A percentile compares a stretch with the other conserved stretches of the same genome.
These are phyloP conservation scores for Rhododendron williamsianum DNA, from an alignment of 148 eudicot genomes.

Conservation along the genomic window DNA sequence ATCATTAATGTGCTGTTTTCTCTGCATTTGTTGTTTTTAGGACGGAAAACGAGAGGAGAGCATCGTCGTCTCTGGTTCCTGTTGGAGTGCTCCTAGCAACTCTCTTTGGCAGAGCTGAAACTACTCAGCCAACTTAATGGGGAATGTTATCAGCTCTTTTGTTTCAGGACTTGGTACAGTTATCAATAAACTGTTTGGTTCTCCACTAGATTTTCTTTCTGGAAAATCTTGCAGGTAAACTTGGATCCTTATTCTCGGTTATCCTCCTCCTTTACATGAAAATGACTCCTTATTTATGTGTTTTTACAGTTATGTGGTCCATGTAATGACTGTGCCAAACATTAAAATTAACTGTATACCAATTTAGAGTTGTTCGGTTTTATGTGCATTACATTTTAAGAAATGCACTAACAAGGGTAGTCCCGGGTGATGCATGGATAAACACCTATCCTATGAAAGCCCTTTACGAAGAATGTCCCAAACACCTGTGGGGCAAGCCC, in stretches of 20 bases:
- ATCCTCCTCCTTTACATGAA: not conserved
- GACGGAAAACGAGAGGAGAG: not conserved
- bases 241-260: not conserved
- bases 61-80: not conserved
- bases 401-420: no score
- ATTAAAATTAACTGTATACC: no score
- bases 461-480: no score
- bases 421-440: no score
- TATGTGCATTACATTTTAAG: no score
- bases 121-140: constrained; percentile 9
- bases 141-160: constrained; percentile 26
- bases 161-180: constrained; percentile 26
- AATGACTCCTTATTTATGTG: not conserved
- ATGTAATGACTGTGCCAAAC: no score
- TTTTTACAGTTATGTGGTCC: not conserved
- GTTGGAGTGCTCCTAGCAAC: not conserved
- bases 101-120: constrained; percentile 1
- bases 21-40: not conserved
- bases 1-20: not conserved
- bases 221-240: constrained; percentile 44
- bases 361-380: no score
- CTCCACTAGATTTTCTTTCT: constrained; percentile 47
- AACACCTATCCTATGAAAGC: no score
- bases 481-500: no score
- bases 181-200: constrained; percentile 31